Base-by-base conservation (phyloP, 2,329 filamentous ascomycete genomes). In the Chaetomiaceae sp. region DNA sequence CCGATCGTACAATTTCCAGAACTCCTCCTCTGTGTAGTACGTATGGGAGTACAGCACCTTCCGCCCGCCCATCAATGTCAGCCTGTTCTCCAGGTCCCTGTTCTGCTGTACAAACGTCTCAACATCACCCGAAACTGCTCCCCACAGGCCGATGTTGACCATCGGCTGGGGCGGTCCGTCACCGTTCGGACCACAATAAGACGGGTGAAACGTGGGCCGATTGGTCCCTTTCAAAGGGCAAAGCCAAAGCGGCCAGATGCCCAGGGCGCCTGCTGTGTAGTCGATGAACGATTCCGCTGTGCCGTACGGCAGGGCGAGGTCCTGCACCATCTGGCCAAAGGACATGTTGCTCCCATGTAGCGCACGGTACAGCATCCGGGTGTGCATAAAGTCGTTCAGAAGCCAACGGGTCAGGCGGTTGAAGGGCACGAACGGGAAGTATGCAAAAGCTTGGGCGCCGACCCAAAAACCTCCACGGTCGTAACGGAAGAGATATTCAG, bases 301-400 rank as follows among this genome's bases (percentile, higher is more conserved):
- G 36, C 7, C 22, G 19, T 31, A 53, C 3, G 50, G 50, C 9
- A 53, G 25, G n/a, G 50, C 17, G 0, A 42, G 34, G 37, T 53
- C 43, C 29, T 53, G 50, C 11, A 47, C 29, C 14, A 53, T 17
- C 7, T 27, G 8, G 19, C 31, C 44, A 12, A 17, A 25, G 3
- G 36, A 19, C 6, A 42, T 8, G 37, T 25, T 17, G 34, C 34
- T 47, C 4, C 34, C 50, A 2, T 53, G 50, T 1, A 47, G 43
- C 19, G 50, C 50, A 20, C 37, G 44, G 37, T 42, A 53, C 8
- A 53, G 44, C 20, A 38, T 53, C 20, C 43, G 50, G 11, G 50
- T 53, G 44, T 47, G 50, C 50, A 23, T 34, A 11, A 53, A 53
- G 50, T 47, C 50, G 44, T 53, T 23, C 7, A 47, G 43, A 12